phyloP scores from a whole-genome alignment of 2,329 filamentous ascomycete species.

The Talaromyces sp. region DNA sequence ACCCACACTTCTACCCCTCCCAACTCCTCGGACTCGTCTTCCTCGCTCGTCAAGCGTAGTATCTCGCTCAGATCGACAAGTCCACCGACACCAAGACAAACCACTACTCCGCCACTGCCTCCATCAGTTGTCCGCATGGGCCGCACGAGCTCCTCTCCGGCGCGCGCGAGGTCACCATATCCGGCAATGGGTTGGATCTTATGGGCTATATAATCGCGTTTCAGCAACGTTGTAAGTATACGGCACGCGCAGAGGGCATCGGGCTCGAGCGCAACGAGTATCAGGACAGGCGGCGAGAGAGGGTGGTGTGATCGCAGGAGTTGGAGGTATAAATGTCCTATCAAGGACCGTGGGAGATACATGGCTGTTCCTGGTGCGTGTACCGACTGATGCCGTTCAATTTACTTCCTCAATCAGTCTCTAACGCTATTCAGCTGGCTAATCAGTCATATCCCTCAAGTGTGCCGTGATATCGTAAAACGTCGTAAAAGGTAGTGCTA shows the following conservation, averaged over 20 bases:
- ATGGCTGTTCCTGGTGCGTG: constrained; percentile 51
- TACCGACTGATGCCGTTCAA: background rate
- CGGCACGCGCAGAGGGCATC: constrained; percentile 94
- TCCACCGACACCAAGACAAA: constrained; percentile 89
- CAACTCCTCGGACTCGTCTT: constrained; percentile 61
- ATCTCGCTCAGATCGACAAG: constrained; percentile 81
- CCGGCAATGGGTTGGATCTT: constrained; percentile 94
- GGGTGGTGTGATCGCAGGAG: constrained; percentile 83
- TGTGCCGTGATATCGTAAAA: constrained; percentile 1
- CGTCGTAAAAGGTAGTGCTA: background rate
- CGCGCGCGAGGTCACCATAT: constrained; percentile 81
- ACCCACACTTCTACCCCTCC: constrained; percentile 94
- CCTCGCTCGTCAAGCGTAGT: constrained; percentile 66
- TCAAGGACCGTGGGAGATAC: constrained; percentile 89
- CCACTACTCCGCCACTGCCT: constrained; percentile 80
- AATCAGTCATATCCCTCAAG: constrained; percentile 11
- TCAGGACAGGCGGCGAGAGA: constrained; percentile 83
- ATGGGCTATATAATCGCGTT: constrained; percentile 95
- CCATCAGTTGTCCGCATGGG: constrained; percentile 85
- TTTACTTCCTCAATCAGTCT: background rate
- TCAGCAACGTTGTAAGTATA: constrained; percentile 87
- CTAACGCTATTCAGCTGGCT: background rate
- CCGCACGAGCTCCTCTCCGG: constrained; percentile 72
- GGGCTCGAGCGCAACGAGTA: constrained; percentile 89
- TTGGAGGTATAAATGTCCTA: constrained; percentile 87